Base-by-base conservation (phyloP, 2,329 filamentous ascomycete species). In the Laburnicola sp. region DNA sequence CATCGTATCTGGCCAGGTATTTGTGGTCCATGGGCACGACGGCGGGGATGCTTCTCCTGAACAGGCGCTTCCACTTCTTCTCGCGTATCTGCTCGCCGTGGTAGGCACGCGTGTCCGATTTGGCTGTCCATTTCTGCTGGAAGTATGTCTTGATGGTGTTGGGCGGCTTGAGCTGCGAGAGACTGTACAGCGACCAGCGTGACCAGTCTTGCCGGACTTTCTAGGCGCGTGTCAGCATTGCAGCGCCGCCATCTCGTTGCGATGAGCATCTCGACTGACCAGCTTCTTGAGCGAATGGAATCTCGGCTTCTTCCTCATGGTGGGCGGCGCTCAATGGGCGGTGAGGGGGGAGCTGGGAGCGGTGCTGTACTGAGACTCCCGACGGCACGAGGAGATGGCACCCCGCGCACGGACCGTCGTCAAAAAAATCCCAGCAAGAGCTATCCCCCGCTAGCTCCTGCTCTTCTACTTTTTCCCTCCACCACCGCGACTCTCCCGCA, bases 41-140 rank as follows among this genome's bases (percentile, higher is more conserved):
- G 52, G 89, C 86, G 53, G 87, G 84, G 54, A 96, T 80, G 62
- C 87, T 86, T 60, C 88, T 84, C 62, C 84, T 86, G 78, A 99
- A 99, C 83, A 96, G 92, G 71, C 89, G 88, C 75, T 89, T 83
- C 94, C 94, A 99, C 77, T 94, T 88, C 71, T 88, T 86, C 78
- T 99, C 94, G 59, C 87, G 86, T 62, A 99, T 87, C 70, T 96
- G 90, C 72, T 97, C 93, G 74, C 93, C 94, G 77, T 99, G 94
- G 75, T 97, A 99, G 57, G 82, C 86, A 61, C 94, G 86, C 36
- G 90, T 84, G 58, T 86, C 74, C 22, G 91, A 85, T 76, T 99
- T 99, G 66, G 93, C 89, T 1, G 77, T 75, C 93, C 93, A 99
- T 87, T 99, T 99, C 76, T 97, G 93, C 80, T 97, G 93, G 82